Conservation (phyloP, 179 eudicot genomes). For the Carnegiea gigantea region DNA sequence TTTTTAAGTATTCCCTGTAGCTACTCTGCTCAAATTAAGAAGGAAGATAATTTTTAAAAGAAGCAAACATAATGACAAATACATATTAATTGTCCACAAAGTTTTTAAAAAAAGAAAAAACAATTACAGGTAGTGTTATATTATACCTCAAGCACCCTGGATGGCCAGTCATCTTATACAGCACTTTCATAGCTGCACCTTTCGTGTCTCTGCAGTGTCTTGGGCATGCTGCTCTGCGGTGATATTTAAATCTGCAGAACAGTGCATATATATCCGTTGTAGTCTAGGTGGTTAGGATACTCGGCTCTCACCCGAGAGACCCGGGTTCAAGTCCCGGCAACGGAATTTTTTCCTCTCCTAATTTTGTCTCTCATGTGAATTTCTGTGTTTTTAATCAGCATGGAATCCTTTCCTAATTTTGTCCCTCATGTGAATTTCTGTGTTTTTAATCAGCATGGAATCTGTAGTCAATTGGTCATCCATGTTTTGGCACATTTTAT, state of each 20-base stretch:
- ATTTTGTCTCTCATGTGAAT: not conserved
- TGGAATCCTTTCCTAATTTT: not conserved
- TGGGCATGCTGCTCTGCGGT: constrained; percentile 56
- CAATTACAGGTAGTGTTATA: not conserved
- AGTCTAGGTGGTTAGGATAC: constrained; percentile 98
- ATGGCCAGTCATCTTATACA: constrained; percentile 51
- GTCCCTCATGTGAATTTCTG: not conserved
- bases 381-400: no score
- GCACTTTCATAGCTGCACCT: constrained; percentile 66
- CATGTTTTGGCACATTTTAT: not conserved
- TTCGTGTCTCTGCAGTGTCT: constrained; percentile 82
- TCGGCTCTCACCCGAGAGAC: constrained; percentile 99
- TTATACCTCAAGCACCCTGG: constrained; percentile 72
- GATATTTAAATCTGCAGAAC: not conserved
- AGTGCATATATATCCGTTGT: constrained; percentile 53
- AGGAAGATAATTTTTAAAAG: not conserved
- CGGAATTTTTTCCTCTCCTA: not conserved
- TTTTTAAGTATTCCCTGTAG: constrained; percentile 80
- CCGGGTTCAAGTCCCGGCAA: constrained; percentile 21
- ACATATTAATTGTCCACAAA: not conserved
- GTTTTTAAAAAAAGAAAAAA: not conserved
- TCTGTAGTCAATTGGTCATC: not conserved
- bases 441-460: no score
- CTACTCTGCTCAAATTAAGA: constrained; percentile 49
- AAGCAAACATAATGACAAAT: not conserved